A percentile compares a stretch with the other conserved stretches of the same genome.
Evolutionary conservation across 176 grass and related monocot species (phyloP).

Genomic region (Musa troglodytarum): DNA sequence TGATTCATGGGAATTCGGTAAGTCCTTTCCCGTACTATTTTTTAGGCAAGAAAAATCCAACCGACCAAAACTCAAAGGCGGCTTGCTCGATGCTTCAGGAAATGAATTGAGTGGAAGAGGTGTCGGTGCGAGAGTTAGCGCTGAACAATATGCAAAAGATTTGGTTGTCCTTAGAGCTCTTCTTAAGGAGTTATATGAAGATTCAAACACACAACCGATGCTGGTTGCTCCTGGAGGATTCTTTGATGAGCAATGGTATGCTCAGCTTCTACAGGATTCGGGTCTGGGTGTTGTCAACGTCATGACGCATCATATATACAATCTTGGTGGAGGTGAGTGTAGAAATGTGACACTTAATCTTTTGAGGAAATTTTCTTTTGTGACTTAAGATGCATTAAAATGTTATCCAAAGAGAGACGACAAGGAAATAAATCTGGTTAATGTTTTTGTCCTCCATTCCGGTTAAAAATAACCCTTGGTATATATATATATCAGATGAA

Average conservation of each 20-base stretch:
- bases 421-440: too few relatives aligned
- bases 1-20: constrained; percentile 99
- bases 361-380: neutral
- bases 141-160: constrained; percentile 59
- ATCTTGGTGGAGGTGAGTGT: constrained; percentile 65
- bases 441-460: too few relatives aligned
- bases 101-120: constrained; percentile 75
- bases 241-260: constrained; percentile 83
- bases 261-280: constrained; percentile 55
- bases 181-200: constrained; percentile 39
- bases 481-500: too few relatives aligned
- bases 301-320: constrained; percentile 76
- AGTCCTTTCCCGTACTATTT: neutral
- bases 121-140: constrained; percentile 45
- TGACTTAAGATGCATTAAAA: too few relatives aligned
- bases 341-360: neutral
- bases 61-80: neutral
- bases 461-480: too few relatives aligned
- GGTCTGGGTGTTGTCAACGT: constrained; percentile 44
- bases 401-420: too few relatives aligned
- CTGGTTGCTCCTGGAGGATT: constrained; percentile 76
- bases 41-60: neutral
- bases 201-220: constrained; percentile 35
- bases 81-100: constrained; percentile 32
- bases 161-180: constrained; percentile 47